Conservation (phyloP, 345 rosid genomes). For the Camelina hispida region DNA sequence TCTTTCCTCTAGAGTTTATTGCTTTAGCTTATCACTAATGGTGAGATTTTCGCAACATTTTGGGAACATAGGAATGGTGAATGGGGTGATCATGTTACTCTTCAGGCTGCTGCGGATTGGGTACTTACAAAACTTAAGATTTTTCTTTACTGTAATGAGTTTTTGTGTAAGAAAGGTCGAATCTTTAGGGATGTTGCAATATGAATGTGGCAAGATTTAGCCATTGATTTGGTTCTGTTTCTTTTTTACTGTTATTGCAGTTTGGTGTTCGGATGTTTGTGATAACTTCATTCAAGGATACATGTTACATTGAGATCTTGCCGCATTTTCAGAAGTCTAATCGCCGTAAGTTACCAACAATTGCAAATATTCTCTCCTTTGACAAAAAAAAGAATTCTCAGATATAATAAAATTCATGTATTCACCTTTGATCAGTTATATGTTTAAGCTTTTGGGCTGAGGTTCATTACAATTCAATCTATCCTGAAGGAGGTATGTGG, state of each 20-base stretch:
- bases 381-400: neutral
- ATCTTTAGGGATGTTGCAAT: slow-evolving; percentile 28
- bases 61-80: slow-evolving; percentile 45
- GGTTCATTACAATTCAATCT: slow-evolving; percentile 95
- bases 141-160: neutral
- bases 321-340: slow-evolving; percentile 65
- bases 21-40: slow-evolving; percentile 3
- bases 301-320: slow-evolving; percentile 89
- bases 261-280: slow-evolving; percentile 89
- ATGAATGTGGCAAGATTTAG: neutral
- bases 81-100: slow-evolving; percentile 54
- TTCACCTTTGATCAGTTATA: slow-evolving; percentile 58
- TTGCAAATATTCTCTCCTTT: neutral
- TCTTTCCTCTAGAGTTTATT: neutral
- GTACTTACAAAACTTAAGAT: slow-evolving; percentile 27
- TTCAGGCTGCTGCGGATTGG: slow-evolving; percentile 49
- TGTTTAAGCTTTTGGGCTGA: slow-evolving; percentile 97
- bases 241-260: slow-evolving; percentile 49
- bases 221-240: neutral
- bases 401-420: neutral
- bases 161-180: neutral
- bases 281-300: slow-evolving; percentile 88
- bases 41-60: neutral
- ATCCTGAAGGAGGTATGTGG: slow-evolving; percentile 81
- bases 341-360: slow-evolving; percentile 60